Conservation (phyloP, 495 filamentous ascomycete genomes). For the Ascobolus immersus region DNA sequence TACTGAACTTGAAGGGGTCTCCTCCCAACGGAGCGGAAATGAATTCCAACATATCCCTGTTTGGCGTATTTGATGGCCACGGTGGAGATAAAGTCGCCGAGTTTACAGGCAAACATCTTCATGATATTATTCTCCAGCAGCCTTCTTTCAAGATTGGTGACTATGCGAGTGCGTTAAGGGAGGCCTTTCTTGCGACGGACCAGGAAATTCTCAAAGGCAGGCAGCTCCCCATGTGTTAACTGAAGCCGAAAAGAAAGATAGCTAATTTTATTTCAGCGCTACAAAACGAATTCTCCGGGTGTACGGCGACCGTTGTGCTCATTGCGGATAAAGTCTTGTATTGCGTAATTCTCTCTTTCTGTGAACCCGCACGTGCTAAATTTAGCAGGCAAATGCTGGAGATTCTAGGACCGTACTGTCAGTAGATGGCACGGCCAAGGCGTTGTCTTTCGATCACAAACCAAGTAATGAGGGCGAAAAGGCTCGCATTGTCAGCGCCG, state of each 20-base stretch:
- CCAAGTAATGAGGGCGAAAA: slow-evolving; percentile 98
- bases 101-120: slow-evolving; percentile 76
- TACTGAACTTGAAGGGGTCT: slow-evolving; percentile 58
- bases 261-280: too few relatives aligned
- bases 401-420: slow-evolving; percentile 86
- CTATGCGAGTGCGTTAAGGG: slow-evolving; percentile 86
- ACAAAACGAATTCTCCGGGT: slow-evolving; percentile 94
- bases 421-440: slow-evolving; percentile 88
- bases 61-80: slow-evolving; percentile 94
- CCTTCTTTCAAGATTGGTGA: slow-evolving; percentile 73
- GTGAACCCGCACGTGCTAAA: background rate
- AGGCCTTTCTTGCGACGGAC: slow-evolving; percentile 90
- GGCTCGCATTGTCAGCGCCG: slow-evolving; percentile 78
- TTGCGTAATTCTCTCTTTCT: slow-evolving; percentile 41
- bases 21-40: slow-evolving; percentile 37
- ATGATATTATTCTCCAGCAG: slow-evolving; percentile 83
- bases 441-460: slow-evolving; percentile 93
- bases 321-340: slow-evolving; percentile 80
- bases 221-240: slow-evolving; percentile 7
- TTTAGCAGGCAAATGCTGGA: slow-evolving; percentile 64
- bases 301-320: slow-evolving; percentile 74
- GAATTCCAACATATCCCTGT: slow-evolving; percentile 73
- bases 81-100: slow-evolving; percentile 88
- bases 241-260: background rate
- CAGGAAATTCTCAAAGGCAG: slow-evolving; percentile 83